phyloP scores from a whole-genome alignment of 2,329 filamentous ascomycete genomes.

The Cytospora leucostoma region DNA sequence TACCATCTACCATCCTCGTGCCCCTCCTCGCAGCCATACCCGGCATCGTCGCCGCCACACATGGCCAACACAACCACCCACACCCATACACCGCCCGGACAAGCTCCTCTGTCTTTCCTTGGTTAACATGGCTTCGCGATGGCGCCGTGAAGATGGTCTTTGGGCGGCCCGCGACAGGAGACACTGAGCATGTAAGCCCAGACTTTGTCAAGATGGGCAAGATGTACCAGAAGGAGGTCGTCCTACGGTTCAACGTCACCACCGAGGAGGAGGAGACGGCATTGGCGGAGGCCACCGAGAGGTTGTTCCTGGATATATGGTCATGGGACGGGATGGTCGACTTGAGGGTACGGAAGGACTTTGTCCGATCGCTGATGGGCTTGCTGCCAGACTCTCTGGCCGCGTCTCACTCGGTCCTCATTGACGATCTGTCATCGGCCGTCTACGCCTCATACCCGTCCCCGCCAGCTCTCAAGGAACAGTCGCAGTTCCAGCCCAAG shows the following conservation, averaged over 20 bases:
- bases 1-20: conserved; percentile 14
- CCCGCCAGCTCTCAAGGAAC: conserved; percentile 30
- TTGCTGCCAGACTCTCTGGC: conserved; percentile 76
- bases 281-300: conserved; percentile 70
- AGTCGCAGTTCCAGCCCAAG: conserved; percentile 30
- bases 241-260: conserved; percentile 82
- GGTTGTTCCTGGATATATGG: conserved; percentile 89
- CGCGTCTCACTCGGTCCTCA: conserved; percentile 70
- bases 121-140: conserved; percentile 54
- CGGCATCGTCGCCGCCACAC: conserved; percentile 21
- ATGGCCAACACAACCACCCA: conserved; percentile 25
- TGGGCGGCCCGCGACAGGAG: conserved; percentile 44
- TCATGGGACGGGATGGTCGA: conserved; percentile 73
- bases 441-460: conserved; percentile 76
- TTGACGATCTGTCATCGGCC: conserved; percentile 76
- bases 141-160: conserved; percentile 53
- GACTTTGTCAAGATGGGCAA: conserved; percentile 35
- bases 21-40: conserved; percentile 18
- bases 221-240: conserved; percentile 76
- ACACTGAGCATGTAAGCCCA: conserved; percentile 33
- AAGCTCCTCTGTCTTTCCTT: conserved; percentile 43
- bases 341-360: conserved; percentile 73
- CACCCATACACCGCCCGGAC: conserved; percentile 20
- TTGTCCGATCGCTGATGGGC: conserved; percentile 75
- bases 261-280: conserved; percentile 67